These are phyloP conservation scores for Penicillium fimorum DNA, from an alignment of 495 filamentous ascomycete species.

Conservation along the genomic window DNA sequence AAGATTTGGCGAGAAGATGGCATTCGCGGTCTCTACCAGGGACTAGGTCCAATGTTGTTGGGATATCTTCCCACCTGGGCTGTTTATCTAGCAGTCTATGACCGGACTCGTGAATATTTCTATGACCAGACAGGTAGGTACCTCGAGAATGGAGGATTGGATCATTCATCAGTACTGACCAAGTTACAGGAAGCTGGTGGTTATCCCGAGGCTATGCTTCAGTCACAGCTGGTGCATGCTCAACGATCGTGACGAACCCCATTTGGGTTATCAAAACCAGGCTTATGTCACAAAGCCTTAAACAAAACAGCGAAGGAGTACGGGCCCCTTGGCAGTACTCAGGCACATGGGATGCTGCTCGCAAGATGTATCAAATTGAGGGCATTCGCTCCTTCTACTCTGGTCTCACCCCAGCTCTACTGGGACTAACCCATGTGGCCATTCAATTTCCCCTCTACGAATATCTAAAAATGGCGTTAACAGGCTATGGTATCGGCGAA, in stretches of 20 bases:
- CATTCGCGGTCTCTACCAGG: slow-evolving; percentile 86
- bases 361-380: slow-evolving; percentile 91
- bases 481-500: slow-evolving; percentile 78
- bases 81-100: slow-evolving; percentile 95
- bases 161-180: slow-evolving; percentile 12
- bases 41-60: slow-evolving; percentile 87
- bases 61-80: slow-evolving; percentile 98
- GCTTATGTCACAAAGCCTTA: slow-evolving; percentile 81
- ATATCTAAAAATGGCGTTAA: slow-evolving; percentile 86
- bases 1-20: slow-evolving; percentile 87
- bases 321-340: slow-evolving; percentile 85
- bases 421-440: slow-evolving; percentile 92
- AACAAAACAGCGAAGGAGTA: slow-evolving; percentile 50
- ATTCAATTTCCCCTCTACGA: slow-evolving; percentile 98
- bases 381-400: slow-evolving; percentile 92
- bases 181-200: slow-evolving; percentile 54
- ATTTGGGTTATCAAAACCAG: slow-evolving; percentile 99
- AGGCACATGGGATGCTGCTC: slow-evolving; percentile 81
- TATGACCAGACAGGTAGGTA: slow-evolving; percentile 62
- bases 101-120: slow-evolving; percentile 74
- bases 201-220: slow-evolving; percentile 70
- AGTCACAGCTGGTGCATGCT: slow-evolving; percentile 84
- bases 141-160: background rate
- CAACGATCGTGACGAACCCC: slow-evolving; percentile 94
- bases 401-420: slow-evolving; percentile 84